Base-by-base conservation (phyloP, 352 stramenopile genomes). In the Globisporangium polare region DNA sequence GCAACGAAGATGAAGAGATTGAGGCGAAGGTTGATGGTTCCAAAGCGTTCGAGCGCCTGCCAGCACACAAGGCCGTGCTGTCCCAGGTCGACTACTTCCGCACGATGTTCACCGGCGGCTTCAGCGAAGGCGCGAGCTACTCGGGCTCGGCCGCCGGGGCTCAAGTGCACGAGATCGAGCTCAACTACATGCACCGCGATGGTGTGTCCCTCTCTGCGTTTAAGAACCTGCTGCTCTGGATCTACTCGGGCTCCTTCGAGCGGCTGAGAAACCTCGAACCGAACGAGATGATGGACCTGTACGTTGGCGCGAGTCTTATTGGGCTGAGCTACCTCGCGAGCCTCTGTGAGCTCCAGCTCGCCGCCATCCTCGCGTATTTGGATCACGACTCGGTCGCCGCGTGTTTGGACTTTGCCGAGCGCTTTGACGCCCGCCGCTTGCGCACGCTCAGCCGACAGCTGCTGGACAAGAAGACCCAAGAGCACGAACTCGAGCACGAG, bases 61-160 rank as follows among this genome's bases (percentile, higher is more conserved):
- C 75, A 5, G 84, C 78, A 12, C 84, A 94, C 60, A 89, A 89
- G 63, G 80, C 77, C 20, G 69, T 94, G 31, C 72, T 94, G 13
- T 79, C 77, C 0, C 78, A 91, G 53, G 80, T 91, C n/a, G 69
- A 86, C 18, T 94, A 94, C 67, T 94, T 92, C 64, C 80, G 77
- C 39, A 86, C 77, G 8, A 90, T 94, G 82, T 90, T 94, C 54
- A 79, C 80, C 4, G 84, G 82, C n/a, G 78, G 84, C 17, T 94
- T 94, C 46, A 84, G 80, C 41, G 82, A 94, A 76, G 80, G 77
- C n/a, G 66, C 68, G 10, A 55, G 55, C 5, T 54, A 58, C 6
- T 58, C 52, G 13, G 58, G 68, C 42, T 53, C 52, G 8, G 24
- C 43, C 0, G 47, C 52, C 15, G 29, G 31, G 15, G 58, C 35